Conservation (phyloP, 129 eudicot genomes). For the Silybum marianum region DNA sequence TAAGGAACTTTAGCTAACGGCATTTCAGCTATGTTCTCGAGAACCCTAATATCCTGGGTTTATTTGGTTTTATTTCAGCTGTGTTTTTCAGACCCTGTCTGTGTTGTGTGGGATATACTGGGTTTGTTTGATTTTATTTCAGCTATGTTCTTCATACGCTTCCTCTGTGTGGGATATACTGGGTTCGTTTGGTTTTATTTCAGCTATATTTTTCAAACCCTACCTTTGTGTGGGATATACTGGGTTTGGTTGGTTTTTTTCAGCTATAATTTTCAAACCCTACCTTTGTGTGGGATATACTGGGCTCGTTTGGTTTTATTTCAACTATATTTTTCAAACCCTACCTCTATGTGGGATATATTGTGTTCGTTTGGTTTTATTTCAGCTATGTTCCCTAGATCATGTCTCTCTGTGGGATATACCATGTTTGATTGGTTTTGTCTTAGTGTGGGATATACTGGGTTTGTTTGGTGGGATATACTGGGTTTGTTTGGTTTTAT, state of each 20-base stretch:
- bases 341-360: not conserved
- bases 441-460: not conserved
- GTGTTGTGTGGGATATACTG: not conserved
- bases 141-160: not conserved
- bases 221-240: not conserved
- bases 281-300: not conserved
- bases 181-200: not conserved
- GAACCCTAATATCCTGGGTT: not conserved
- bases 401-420: not conserved
- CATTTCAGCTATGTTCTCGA: constrained; percentile 8
- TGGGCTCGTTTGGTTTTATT: not conserved
- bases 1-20: constrained; percentile 10
- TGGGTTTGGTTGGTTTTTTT: not conserved
- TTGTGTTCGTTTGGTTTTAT: not conserved
- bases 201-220: not conserved
- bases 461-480: no score
- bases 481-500: no score
- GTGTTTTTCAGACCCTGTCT: not conserved
- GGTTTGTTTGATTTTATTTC: not conserved
- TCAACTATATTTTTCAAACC: no score
- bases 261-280: not conserved
- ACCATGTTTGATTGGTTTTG: no score
- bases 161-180: not conserved
- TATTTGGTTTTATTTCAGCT: no score
- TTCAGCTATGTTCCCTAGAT: not conserved